phyloP scores from a whole-genome alignment of 805 yeast genomes.

The Yamadazyma akitaensis region DNA sequence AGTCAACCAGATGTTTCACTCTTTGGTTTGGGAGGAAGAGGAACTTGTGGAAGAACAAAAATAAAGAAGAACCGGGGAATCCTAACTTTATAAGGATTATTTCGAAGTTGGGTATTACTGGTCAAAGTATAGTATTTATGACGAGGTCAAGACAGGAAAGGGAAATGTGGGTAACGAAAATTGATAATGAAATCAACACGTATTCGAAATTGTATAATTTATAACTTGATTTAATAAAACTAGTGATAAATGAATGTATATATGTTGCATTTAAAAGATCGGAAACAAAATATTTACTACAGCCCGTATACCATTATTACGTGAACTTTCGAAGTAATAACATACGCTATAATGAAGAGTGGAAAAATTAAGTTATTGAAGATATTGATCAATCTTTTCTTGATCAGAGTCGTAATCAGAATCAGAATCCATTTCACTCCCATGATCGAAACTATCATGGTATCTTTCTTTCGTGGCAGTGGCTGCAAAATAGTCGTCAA shows the following conservation, averaged over 20 bases:
- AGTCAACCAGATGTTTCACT: slow-evolving; percentile 71
- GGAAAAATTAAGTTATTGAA: not conserved
- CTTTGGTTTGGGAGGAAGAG: slow-evolving; percentile 77
- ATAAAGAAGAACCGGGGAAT: slow-evolving; percentile 23
- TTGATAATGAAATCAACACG: slow-evolving; percentile 45
- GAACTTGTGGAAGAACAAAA: slow-evolving; percentile 26
- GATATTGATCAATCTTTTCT: slow-evolving; percentile 10
- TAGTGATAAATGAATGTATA: too few species aligned
- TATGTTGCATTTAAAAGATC: too few species aligned
- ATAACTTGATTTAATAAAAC: not conserved
- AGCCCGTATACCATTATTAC: too few species aligned
- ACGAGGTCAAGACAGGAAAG: slow-evolving; percentile 79
- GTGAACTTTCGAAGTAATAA: too few species aligned
- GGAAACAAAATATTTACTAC: too few species aligned
- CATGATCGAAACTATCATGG: not conserved
- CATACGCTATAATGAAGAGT: too few species aligned
- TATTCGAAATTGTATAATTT: slow-evolving; percentile 18
- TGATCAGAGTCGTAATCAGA: slow-evolving; percentile 24
- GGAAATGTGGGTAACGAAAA: slow-evolving; percentile 70
- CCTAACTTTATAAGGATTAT: slow-evolving; percentile 46
- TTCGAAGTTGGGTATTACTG: slow-evolving; percentile 60
- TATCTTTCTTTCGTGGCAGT: not conserved
- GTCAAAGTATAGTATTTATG: slow-evolving; percentile 69
- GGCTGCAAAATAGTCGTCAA: slow-evolving; percentile 1
- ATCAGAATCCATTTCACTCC: slow-evolving; percentile 10